Conservation (phyloP, 202 grass and related monocot species). For the Musa balbisiana region DNA sequence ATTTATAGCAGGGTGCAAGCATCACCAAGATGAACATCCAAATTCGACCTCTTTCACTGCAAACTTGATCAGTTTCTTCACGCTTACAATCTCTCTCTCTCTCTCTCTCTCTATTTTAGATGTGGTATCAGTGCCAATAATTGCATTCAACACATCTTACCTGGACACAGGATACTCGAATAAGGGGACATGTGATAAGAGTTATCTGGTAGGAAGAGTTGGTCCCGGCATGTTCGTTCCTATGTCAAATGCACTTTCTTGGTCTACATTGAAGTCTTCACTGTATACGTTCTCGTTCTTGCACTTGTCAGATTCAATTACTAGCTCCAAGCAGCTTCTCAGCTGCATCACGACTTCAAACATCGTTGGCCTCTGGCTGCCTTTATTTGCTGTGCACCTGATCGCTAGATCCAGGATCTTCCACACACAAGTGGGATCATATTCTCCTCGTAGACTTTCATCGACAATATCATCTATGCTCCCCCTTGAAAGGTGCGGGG, state of each 20-base stretch:
- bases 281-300: neutral
- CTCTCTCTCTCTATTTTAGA: too few species aligned
- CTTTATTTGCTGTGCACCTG: slow-evolving; percentile 17
- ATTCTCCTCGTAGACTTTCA: slow-evolving; percentile 15
- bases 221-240: neutral
- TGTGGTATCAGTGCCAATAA: too few species aligned
- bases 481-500: slow-evolving; percentile 10
- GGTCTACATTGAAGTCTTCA: neutral
- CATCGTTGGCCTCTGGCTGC: slow-evolving; percentile 26
- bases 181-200: too few species aligned
- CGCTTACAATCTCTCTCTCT: too few species aligned
- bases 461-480: slow-evolving; percentile 26
- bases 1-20: too few species aligned
- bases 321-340: slow-evolving; percentile 37
- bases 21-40: too few species aligned
- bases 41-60: too few species aligned
- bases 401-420: slow-evolving; percentile 29
- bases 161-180: too few species aligned
- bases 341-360: slow-evolving; percentile 19
- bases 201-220: neutral
- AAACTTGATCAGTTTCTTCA: too few species aligned
- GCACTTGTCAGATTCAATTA: neutral
- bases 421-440: slow-evolving; percentile 34
- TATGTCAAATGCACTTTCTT: neutral
- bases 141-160: too few species aligned